Evolutionary conservation across 1,139 yeast genomes (phyloP).

Genomic region (Pichia norvegensis): DNA sequence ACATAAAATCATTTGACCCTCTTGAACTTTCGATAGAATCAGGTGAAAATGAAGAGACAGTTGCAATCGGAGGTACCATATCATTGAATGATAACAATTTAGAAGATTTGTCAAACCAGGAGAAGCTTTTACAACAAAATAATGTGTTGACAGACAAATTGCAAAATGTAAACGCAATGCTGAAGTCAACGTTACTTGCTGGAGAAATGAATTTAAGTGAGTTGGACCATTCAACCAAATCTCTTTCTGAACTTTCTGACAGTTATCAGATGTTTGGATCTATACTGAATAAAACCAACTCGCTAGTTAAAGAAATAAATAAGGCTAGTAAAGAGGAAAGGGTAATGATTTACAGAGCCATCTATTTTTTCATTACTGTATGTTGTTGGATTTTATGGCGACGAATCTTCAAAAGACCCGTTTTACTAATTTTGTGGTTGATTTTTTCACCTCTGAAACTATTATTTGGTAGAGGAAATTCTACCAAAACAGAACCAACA

Average conservation of each 20-base stretch:
- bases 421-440: conserved; percentile 52
- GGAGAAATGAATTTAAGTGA: conserved; percentile 57
- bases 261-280: conserved; percentile 48
- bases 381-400: conserved; percentile 61
- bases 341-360: conserved; percentile 47
- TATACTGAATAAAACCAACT: conserved; percentile 45
- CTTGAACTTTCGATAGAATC: conserved; percentile 1
- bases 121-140: conserved; percentile 25
- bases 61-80: background rate
- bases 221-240: conserved; percentile 51
- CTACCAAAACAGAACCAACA: background rate
- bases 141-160: conserved; percentile 23
- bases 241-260: conserved; percentile 42
- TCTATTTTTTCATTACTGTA: conserved; percentile 50
- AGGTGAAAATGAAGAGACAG: conserved; percentile 3
- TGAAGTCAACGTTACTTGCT: conserved; percentile 33
- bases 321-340: conserved; percentile 61
- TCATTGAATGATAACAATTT: conserved; percentile 18
- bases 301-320: conserved; percentile 55
- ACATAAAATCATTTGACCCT: conserved; percentile 10
- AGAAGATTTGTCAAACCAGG: conserved; percentile 21
- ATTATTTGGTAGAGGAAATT: conserved; percentile 30
- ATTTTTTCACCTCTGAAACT: conserved; percentile 36
- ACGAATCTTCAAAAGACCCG: conserved; percentile 51
- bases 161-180: conserved; percentile 25